These are phyloP conservation scores for Dryadomyces quercus-mongolicae DNA, from an alignment of 2,329 filamentous ascomycete genomes.

Conservation along the genomic window DNA sequence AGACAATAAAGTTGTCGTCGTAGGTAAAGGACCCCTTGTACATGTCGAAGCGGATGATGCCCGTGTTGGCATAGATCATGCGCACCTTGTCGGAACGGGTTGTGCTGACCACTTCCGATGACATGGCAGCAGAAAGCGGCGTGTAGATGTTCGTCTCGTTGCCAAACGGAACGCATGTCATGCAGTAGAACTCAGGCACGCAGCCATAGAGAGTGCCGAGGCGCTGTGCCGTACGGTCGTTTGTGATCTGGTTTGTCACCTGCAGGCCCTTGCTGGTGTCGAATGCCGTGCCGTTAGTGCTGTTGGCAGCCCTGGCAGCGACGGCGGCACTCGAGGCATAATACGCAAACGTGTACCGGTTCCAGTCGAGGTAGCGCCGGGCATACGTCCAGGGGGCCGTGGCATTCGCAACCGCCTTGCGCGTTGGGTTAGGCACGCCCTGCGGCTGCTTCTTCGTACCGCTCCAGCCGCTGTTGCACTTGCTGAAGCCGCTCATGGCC, in stretches of 20 bases:
- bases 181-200: conserved; percentile 46
- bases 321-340: conserved; percentile 33
- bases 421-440: conserved; percentile 25
- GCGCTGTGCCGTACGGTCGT: conserved; percentile 37
- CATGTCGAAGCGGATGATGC: conserved; percentile 48
- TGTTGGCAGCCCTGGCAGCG: neutral
- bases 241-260: conserved; percentile 19
- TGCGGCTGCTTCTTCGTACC: conserved; percentile 23
- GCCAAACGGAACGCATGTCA: conserved; percentile 40
- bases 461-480: conserved; percentile 27
- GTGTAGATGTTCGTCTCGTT: conserved; percentile 41
- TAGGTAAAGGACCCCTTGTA: conserved; percentile 50
- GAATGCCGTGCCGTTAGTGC: conserved; percentile 8
- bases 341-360: conserved; percentile 51
- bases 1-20: conserved; percentile 39
- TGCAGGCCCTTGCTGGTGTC: conserved; percentile 12
- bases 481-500: conserved; percentile 46
- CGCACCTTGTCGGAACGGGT: conserved; percentile 36
- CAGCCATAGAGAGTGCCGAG: conserved; percentile 47
- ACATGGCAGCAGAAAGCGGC: conserved; percentile 36
- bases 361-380: conserved; percentile 57
- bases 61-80: conserved; percentile 48
- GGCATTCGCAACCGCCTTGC: conserved; percentile 25
- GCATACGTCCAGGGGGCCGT: conserved; percentile 33
- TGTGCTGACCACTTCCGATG: conserved; percentile 38